Conservation (phyloP, 164 flowering plant species). For the Piper longum region DNA sequence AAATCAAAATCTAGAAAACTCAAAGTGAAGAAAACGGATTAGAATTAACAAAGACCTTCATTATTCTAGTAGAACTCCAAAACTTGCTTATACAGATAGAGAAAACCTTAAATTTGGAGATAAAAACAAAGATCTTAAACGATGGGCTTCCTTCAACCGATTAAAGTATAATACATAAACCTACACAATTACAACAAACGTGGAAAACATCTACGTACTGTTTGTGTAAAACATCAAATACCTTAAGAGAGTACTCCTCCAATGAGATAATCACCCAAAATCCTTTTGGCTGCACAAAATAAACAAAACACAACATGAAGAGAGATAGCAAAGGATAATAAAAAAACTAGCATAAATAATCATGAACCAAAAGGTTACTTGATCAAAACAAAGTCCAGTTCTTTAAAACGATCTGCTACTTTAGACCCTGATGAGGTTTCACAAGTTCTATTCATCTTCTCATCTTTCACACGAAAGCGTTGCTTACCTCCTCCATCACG, state of each 20-base stretch:
- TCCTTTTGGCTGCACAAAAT: conserved; percentile 48
- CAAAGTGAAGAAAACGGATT: too few relatives aligned
- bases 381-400: conserved; percentile 64
- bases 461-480: conserved; percentile 3
- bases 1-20: too few relatives aligned
- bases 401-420: conserved; percentile 26
- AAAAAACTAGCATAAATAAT: not conserved
- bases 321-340: not conserved
- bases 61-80: too few relatives aligned
- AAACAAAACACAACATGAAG: not conserved
- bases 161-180: too few relatives aligned
- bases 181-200: too few relatives aligned
- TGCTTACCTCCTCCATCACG: conserved; percentile 34
- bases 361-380: conserved; percentile 32
- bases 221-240: conserved; percentile 6
- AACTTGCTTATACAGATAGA: too few relatives aligned
- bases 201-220: too few relatives aligned
- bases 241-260: conserved; percentile 61
- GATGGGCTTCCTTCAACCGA: too few relatives aligned
- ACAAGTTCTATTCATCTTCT: conserved; percentile 9
- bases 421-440: conserved; percentile 9
- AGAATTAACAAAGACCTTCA: too few relatives aligned
- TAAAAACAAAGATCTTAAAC: too few relatives aligned
- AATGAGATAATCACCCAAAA: conserved; percentile 56
- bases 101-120: too few relatives aligned